Evolutionary conservation across 805 yeast genomes (phyloP), one percentile per base, ranked within the genome.

Genomic region (Cyberlindnera meyerae): DNA sequence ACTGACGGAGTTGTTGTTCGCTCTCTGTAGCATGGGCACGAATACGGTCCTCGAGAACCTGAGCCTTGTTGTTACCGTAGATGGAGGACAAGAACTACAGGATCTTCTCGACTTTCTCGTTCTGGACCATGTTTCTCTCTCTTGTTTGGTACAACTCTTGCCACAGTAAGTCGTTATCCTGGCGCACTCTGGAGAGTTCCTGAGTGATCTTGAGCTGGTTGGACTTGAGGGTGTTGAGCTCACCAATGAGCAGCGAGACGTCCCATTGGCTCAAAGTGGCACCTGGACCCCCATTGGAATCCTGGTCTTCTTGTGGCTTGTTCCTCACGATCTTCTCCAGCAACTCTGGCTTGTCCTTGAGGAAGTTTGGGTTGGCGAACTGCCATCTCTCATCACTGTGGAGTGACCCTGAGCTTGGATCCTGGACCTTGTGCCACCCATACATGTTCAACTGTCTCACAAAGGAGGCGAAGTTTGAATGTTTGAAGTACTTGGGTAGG

Each of bases 351-450:
- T 86, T 71, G 36, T 74, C 95, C 41, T 72, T 70, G 25, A 77
- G 65, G 57, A 93, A 93, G 54, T 78, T 71, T 2, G 93, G 88
- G 45, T 88, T 86, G 44, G 77, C 79, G 64, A 93, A 93, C 60
- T 88, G 94, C 84, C 89, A 82, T 37, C 78, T 73, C 52, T 93
- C 97, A 39, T 89, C 96, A 28, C 63, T 62, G 38, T 73, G 70
- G 41, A 79, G 62, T 5, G 89, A 73, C 3, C 94, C 97, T 18
- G 82, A 73, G 39, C 65, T 83, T 16, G 89, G 77, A 61, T 93
- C 97, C 61, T 93, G 98, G 4, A 93, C 93, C 62, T 93, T 93
- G 65, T 89, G 97, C 96, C 97, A 93, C 9, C 98, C 98, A 58
- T 93, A 93, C 98, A 93, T 90, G 62, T 90, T 90, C 52, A 90